Conservation (phyloP, 768 basidiomycete genomes). For the Thelephora ganbajun region DNA sequence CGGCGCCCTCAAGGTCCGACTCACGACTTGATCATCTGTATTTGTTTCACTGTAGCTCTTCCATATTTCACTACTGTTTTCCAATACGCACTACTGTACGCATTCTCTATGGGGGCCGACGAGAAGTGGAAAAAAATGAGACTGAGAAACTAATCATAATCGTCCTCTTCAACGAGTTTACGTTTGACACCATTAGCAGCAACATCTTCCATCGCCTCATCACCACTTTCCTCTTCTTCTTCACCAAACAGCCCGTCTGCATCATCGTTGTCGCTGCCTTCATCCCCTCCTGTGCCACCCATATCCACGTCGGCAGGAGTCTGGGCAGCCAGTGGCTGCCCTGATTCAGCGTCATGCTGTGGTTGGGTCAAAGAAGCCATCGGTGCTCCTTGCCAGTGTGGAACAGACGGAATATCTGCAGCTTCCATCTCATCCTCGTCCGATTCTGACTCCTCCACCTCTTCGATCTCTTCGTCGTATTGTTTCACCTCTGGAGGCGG, state of each 20-base stretch:
- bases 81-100: constrained; percentile 3
- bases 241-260: constrained; percentile 70
- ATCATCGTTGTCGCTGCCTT: constrained; percentile 67
- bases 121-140: too few species aligned
- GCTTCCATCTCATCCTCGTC: constrained; percentile 57
- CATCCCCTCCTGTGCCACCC: constrained; percentile 27
- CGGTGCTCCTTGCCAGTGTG: background rate
- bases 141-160: constrained; percentile 45
- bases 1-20: constrained; percentile 75
- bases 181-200: constrained; percentile 49
- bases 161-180: constrained; percentile 77
- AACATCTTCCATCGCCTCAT: constrained; percentile 72
- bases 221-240: constrained; percentile 44
- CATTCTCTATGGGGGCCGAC: too few species aligned
- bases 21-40: constrained; percentile 30
- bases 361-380: constrained; percentile 2
- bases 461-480: constrained; percentile 73
- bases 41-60: constrained; percentile 16
- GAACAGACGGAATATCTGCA: constrained; percentile 29
- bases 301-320: constrained; percentile 63
- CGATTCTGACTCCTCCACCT: constrained; percentile 62
- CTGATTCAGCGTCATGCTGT: constrained; percentile 12
- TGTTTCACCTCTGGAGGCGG: constrained; percentile 65
- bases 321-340: constrained; percentile 38
- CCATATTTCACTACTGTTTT: constrained; percentile 19